Percentiles rank a stretch among this genome's conserved stretches.
Conservation (phyloP, 2,329 filamentous ascomycete genomes). For the Exserohilum turcica region DNA sequence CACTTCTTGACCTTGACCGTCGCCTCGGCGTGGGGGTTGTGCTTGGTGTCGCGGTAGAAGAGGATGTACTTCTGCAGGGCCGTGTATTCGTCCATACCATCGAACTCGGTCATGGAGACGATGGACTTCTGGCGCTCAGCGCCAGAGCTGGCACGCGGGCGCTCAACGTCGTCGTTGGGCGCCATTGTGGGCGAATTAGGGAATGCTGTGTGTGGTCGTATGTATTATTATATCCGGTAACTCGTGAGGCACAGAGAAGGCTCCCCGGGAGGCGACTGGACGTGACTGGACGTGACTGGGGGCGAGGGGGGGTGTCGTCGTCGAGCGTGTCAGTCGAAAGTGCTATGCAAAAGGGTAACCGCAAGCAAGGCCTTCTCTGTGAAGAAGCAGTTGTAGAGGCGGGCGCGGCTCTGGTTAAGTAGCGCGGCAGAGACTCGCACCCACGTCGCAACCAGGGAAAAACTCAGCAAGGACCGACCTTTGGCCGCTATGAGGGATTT, state of each 20-base stretch:
- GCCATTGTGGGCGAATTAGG: slow-evolving; percentile 28
- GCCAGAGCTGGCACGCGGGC: slow-evolving; percentile 36
- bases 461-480: slow-evolving; percentile 31
- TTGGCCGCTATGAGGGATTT: slow-evolving; percentile 24
- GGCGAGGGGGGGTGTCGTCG: too few species aligned
- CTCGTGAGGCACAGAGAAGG: slow-evolving; percentile 35
- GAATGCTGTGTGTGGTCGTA: slow-evolving; percentile 27
- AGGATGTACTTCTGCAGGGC: slow-evolving; percentile 71
- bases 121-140: slow-evolving; percentile 45
- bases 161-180: slow-evolving; percentile 44
- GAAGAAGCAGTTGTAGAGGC: slow-evolving; percentile 21
- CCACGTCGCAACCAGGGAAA: slow-evolving; percentile 30
- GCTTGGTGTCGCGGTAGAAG: slow-evolving; percentile 66
- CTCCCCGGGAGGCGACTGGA: slow-evolving; percentile 33
- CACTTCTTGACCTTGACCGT: slow-evolving; percentile 59
- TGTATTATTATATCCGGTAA: slow-evolving; percentile 22
- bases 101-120: slow-evolving; percentile 44
- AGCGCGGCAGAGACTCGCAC: slow-evolving; percentile 17
- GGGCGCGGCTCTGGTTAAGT: slow-evolving; percentile 32
- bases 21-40: slow-evolving; percentile 50
- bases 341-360: slow-evolving; percentile 34
- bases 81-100: slow-evolving; percentile 66
- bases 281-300: slow-evolving; percentile 27
- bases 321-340: slow-evolving; percentile 30
- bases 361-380: slow-evolving; percentile 40